These are phyloP conservation scores for Lactarius hatsudake DNA, from an alignment of 768 basidiomycete species.

Conservation along the genomic window DNA sequence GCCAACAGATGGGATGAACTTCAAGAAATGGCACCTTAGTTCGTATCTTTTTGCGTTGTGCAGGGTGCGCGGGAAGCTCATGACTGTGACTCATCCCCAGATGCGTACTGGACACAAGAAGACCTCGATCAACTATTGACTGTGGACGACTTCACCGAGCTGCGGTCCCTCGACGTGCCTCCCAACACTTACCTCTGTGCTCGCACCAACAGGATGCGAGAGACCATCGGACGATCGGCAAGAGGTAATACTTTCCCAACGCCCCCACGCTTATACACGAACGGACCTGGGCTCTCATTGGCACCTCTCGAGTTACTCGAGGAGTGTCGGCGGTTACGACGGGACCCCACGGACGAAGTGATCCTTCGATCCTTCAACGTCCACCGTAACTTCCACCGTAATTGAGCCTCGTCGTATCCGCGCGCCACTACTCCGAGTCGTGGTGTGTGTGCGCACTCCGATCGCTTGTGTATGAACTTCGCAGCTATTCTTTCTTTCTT, in stretches of 20 bases:
- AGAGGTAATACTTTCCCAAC: not conserved
- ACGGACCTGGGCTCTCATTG: slow-evolving; percentile 13
- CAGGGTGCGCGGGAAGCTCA: not conserved
- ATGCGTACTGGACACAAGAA: slow-evolving; percentile 74
- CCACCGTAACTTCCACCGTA: not conserved
- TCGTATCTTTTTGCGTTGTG: slow-evolving; percentile 20
- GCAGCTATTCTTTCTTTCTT: slow-evolving; percentile 6
- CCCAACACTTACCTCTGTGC: slow-evolving; percentile 63
- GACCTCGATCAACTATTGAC: slow-evolving; percentile 54
- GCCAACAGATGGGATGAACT: slow-evolving; percentile 29
- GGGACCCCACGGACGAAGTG: slow-evolving; percentile 21
- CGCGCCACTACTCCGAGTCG: not conserved
- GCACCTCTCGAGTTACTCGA: slow-evolving; percentile 24
- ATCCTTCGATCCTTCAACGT: slow-evolving; percentile 18
- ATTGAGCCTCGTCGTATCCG: not conserved
- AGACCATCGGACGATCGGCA: slow-evolving; percentile 17
- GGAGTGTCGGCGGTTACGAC: slow-evolving; percentile 14
- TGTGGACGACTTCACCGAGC: slow-evolving; percentile 56
- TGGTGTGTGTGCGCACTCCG: not conserved
- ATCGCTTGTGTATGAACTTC: not conserved
- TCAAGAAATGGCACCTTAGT: slow-evolving; percentile 41
- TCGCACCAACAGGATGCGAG: slow-evolving; percentile 38
- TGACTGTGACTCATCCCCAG: slow-evolving; percentile 36
- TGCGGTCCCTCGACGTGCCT: slow-evolving; percentile 55
- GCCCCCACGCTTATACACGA: not conserved